Conservation (phyloP, 2,329 filamentous ascomycete species). For the Colletotrichum euphorbiae region DNA sequence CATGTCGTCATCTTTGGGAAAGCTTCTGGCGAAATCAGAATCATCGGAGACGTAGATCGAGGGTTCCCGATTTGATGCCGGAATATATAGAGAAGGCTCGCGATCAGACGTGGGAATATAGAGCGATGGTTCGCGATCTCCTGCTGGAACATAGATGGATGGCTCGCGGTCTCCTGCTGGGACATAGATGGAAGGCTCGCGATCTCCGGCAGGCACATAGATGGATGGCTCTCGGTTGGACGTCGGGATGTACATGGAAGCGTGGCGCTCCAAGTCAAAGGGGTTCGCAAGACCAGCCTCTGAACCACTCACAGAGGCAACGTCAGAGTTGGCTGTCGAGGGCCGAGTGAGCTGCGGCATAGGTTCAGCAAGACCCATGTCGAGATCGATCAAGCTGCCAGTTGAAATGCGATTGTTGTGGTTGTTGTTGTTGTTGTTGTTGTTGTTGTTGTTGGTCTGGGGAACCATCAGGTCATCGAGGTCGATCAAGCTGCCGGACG, state of each 20-base stretch:
- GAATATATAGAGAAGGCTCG: slow-evolving; percentile 69
- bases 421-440: slow-evolving; percentile 44
- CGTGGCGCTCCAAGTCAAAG: slow-evolving; percentile 73
- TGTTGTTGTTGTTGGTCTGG: slow-evolving; percentile 46
- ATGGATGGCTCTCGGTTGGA: slow-evolving; percentile 67
- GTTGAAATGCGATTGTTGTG: slow-evolving; percentile 52
- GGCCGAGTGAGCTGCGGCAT: slow-evolving; percentile 64
- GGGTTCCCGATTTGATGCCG: slow-evolving; percentile 60
- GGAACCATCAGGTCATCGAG: slow-evolving; percentile 58
- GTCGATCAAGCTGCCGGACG: slow-evolving; percentile 62
- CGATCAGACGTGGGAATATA: slow-evolving; percentile 60
- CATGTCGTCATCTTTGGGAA: slow-evolving; percentile 44
- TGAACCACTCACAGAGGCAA: slow-evolving; percentile 66
- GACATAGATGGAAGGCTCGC: slow-evolving; percentile 71
- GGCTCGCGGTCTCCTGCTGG: slow-evolving; percentile 62
- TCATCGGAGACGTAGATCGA: slow-evolving; percentile 73
- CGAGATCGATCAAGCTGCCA: slow-evolving; percentile 64
- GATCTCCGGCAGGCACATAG: slow-evolving; percentile 60
- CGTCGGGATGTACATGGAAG: slow-evolving; percentile 63
- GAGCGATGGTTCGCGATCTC: slow-evolving; percentile 66
- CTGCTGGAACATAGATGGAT: slow-evolving; percentile 64
- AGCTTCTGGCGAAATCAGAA: slow-evolving; percentile 58
- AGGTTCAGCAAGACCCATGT: slow-evolving; percentile 65
- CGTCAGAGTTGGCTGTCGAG: slow-evolving; percentile 71
- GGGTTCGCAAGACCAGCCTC: slow-evolving; percentile 67